A percentile compares a stretch with the other conserved stretches of the same genome.
Evolutionary conservation across 208 protist species (phyloP).

Genomic region (Blastocrithidia nonstop): DNA sequence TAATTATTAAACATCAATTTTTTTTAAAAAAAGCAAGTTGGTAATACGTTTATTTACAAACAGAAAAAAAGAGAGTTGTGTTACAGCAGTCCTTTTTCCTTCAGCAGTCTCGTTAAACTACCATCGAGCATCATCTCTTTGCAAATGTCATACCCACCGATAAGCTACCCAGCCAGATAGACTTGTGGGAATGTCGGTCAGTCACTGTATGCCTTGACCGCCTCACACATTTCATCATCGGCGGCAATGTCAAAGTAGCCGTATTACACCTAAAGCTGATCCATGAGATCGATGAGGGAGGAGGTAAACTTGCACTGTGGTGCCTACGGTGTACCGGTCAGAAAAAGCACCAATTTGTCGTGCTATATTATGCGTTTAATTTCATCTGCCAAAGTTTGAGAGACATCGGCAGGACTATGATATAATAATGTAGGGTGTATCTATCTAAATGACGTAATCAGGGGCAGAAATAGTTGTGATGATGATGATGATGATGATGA

Average conservation of each 20-base stretch:
- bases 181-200: conserved; percentile 90
- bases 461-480: neutral
- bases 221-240: conserved; percentile 80
- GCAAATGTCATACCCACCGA: conserved; percentile 84
- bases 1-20: too few species aligned
- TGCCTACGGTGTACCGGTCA: conserved; percentile 74
- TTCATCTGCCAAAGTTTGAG: conserved; percentile 29
- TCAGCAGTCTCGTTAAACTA: conserved; percentile 45
- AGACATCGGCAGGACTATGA: conserved; percentile 26
- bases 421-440: conserved; percentile 10
- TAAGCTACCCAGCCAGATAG: conserved; percentile 81
- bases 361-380: conserved; percentile 55
- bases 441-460: neutral
- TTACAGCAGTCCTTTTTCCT: conserved; percentile 63
- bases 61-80: neutral
- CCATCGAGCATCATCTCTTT: conserved; percentile 71
- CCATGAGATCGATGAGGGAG: conserved; percentile 65
- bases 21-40: too few species aligned
- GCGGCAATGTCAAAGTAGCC: conserved; percentile 81
- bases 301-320: conserved; percentile 84
- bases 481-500: neutral
- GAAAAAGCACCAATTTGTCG: conserved; percentile 74
- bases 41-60: neutral
- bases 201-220: conserved; percentile 81
- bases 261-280: conserved; percentile 61